Evolutionary conservation across 2,329 filamentous ascomycete species (phyloP).

Genomic region (Phyllosticta citrichinensis): DNA sequence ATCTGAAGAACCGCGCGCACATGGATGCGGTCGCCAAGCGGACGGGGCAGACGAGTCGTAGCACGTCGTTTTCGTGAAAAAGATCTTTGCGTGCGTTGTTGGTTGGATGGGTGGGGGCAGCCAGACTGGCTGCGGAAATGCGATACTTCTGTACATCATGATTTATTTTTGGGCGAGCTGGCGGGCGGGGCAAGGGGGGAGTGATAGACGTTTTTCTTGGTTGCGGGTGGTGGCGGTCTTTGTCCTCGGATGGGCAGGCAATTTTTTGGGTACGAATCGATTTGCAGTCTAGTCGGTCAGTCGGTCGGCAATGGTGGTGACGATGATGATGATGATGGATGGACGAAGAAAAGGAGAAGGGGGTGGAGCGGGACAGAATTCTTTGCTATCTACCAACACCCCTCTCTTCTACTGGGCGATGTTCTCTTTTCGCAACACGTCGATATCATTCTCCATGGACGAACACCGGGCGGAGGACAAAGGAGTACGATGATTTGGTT

Average conservation of each 20-base stretch:
- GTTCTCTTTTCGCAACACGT: too few species aligned
- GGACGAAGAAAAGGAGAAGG: neutral
- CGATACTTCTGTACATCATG: constrained; percentile 3
- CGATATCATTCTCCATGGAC: too few species aligned
- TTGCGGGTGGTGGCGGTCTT: neutral
- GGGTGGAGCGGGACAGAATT: neutral
- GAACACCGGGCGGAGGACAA: too few species aligned
- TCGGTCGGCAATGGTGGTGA: neutral
- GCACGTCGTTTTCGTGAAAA: neutral
- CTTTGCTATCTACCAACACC: too few species aligned
- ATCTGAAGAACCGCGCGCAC: constrained; percentile 77
- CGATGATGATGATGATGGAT: neutral
- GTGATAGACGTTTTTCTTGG: neutral
- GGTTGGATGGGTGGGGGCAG: neutral
- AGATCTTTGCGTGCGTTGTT: neutral
- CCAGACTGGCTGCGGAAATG: neutral
- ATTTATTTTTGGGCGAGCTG: neutral
- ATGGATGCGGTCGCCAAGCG: constrained; percentile 26
- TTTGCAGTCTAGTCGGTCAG: neutral
- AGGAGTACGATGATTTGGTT: too few species aligned
- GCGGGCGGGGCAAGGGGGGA: neutral
- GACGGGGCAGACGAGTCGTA: constrained; percentile 11
- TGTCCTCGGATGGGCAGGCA: neutral
- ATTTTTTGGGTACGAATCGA: constrained; percentile 1
- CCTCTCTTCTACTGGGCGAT: too few species aligned